Base-by-base conservation (phyloP, 495 filamentous ascomycete genomes). In the Penicillium arizonense region DNA sequence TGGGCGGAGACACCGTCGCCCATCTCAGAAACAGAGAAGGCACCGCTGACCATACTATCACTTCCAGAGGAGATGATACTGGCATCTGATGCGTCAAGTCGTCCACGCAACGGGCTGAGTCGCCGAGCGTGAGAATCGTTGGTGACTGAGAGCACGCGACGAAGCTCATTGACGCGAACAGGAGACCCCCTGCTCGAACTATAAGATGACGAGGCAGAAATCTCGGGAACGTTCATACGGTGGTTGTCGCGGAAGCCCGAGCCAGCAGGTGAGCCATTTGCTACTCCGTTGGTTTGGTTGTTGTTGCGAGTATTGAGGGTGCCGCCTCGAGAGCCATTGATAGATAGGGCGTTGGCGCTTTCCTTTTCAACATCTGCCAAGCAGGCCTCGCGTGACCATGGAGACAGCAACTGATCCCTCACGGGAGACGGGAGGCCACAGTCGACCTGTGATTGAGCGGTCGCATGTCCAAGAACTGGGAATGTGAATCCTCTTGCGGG, bases 121-220 rank as follows among this genome's bases (percentile, higher is more conserved):
- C 62, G 64, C n/a, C 68, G 68, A n/a, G 43, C 35, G 7, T 67
- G 58, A 7, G 61, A 59, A 9, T 72, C 72, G 53, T 66, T 70
- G 55, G 59, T 68, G 23, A 73, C 84, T 3, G 82, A 84, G 13
- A 89, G 78, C 20, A 86, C 87, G 43, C 83, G 82, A 66, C 91
- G 92, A 53, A 96, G 76, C 59, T 96, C 90, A 50, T 91, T 90
- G n/a, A 96, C 85, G 33, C 87, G 86, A n/a, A 91, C 83, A 10
- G 90, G 83, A 14, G 82, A 85, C 24, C 80, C 84, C 51, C 82
- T 69, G 62, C 73, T 83, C 26, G 84, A 85, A 43, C 77, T 77
- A 55, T 76, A 80, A 26, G 74, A 70, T 14, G 76, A 76, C 14
- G 78, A 74, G 24, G 73, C 75, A 0, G 86, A 83, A 3, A 61